Conservation (phyloP, 2,329 filamentous ascomycete species). For the Dactylonectria estremocensis region DNA sequence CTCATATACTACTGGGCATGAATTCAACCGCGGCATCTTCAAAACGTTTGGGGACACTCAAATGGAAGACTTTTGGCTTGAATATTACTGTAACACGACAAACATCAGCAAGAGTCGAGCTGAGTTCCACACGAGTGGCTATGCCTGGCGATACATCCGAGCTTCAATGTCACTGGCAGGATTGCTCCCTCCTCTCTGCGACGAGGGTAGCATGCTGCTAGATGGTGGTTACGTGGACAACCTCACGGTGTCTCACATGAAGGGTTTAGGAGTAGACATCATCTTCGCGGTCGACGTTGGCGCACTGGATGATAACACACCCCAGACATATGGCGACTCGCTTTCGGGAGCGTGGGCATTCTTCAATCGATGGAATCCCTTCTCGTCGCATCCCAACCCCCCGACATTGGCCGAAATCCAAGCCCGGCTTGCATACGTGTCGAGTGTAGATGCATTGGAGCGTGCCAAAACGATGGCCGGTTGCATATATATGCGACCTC, state of each 20-base stretch:
- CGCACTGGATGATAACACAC: conserved; percentile 90
- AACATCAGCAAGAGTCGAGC: conserved; percentile 95
- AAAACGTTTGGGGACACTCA: conserved; percentile 97
- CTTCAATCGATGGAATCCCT: conserved; percentile 96
- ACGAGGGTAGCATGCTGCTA: conserved; percentile 96
- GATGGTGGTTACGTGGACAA: conserved; percentile 99
- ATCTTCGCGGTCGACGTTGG: conserved; percentile 98
- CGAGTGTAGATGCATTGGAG: conserved; percentile 93
- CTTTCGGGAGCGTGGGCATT: conserved; percentile 96
- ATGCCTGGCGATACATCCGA: conserved; percentile 96
- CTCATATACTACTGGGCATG: conserved; percentile 97
- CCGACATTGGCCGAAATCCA: conserved; percentile 97
- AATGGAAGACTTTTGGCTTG: conserved; percentile 99
- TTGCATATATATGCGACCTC: conserved; percentile 96
- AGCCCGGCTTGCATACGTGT: conserved; percentile 93
- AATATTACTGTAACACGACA: conserved; percentile 99
- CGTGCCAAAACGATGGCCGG: conserved; percentile 91
- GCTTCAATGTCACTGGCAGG: conserved; percentile 98
- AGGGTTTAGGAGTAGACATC: conserved; percentile 89
- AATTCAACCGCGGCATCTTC: conserved; percentile 99
- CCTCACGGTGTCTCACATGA: conserved; percentile 97
- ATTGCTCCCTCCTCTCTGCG: conserved; percentile 91
- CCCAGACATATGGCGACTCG: conserved; percentile 93
- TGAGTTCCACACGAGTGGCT: conserved; percentile 96
- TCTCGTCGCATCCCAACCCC: conserved; percentile 89